Evolutionary conservation across 106 monocot genomes (phyloP).

Genomic region (Amphibolis antarctica): DNA sequence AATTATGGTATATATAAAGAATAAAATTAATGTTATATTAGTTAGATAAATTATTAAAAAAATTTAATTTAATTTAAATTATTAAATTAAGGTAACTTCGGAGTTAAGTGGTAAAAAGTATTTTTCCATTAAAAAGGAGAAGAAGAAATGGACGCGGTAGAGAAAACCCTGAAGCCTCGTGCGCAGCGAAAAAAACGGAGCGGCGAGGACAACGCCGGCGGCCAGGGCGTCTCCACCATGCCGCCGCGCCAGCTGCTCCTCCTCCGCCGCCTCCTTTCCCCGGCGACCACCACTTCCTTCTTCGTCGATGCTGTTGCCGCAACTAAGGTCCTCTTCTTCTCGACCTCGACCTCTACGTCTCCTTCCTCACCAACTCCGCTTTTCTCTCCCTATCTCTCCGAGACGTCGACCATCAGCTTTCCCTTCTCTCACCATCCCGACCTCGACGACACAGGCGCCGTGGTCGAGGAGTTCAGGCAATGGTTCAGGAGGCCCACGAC

Average conservation of each 20-base stretch:
- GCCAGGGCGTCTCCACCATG: neutral
- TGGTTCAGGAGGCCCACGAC: conserved; percentile 19
- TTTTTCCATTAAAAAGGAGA: no score
- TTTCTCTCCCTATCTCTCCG: neutral
- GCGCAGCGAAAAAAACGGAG: no score
- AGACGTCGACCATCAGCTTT: neutral
- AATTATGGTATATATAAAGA: no score
- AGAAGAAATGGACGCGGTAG: no score
- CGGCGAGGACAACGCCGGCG: neutral
- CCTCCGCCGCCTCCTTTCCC: neutral
- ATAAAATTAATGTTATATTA: no score
- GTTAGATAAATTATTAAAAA: no score
- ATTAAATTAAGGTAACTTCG: no score
- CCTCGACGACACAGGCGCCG: conserved; percentile 7
- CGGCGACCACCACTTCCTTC: neutral
- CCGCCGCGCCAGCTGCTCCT: neutral
- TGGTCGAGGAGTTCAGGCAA: conserved; percentile 21
- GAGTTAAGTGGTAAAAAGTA: no score
- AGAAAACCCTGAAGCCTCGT: no score
- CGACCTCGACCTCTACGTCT: neutral
- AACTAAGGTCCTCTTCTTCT: neutral
- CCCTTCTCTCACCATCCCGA: neutral
- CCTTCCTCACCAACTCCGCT: neutral
- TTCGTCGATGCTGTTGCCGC: neutral
- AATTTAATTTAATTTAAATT: no score